Percentiles rank a stretch among this genome's conserved stretches.
These are phyloP conservation scores for Serendipita sp. DNA, from an alignment of 768 basidiomycete genomes.

Conservation along the genomic window DNA sequence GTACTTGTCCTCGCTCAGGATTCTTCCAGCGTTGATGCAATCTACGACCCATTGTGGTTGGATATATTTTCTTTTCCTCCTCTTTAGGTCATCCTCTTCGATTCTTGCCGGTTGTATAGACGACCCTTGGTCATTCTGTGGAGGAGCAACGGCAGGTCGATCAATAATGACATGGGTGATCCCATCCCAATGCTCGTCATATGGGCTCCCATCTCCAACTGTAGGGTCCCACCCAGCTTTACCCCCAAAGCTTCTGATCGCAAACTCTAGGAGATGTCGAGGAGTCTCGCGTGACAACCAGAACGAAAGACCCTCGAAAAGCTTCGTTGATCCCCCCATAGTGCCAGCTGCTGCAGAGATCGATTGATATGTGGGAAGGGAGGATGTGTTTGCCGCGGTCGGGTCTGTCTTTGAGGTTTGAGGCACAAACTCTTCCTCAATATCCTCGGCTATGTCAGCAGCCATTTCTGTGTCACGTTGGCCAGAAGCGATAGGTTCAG, in stretches of 20 bases:
- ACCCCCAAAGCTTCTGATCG: conserved; percentile 83
- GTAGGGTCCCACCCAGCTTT: conserved; percentile 78
- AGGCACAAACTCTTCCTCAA: conserved; percentile 53
- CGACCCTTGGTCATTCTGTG: conserved; percentile 17
- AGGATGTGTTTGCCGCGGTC: conserved; percentile 23
- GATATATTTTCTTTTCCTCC: conserved; percentile 64
- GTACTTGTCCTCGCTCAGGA: conserved; percentile 75
- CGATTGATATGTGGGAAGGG: conserved; percentile 51
- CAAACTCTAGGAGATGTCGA: conserved; percentile 82
- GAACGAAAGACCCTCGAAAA: conserved; percentile 80
- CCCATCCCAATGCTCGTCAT: conserved; percentile 51
- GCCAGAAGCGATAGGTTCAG: conserved; percentile 7
- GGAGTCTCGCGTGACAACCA: conserved; percentile 89
- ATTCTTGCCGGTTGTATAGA: conserved; percentile 19
- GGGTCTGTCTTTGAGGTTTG: conserved; percentile 38
- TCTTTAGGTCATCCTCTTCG: conserved; percentile 41
- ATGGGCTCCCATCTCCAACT: conserved; percentile 59
- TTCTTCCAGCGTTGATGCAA: conserved; percentile 74
- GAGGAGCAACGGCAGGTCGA: conserved; percentile 38
- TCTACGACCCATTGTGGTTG: conserved; percentile 99
- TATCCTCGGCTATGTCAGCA: conserved; percentile 20
- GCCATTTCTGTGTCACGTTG: conserved; percentile 16
- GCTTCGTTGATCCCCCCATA: conserved; percentile 35
- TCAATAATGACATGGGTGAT: conserved; percentile 96
- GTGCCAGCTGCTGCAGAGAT: conserved; percentile 21